Conservation (phyloP, 345 rosid species). For the Lumnitzera littorea region DNA sequence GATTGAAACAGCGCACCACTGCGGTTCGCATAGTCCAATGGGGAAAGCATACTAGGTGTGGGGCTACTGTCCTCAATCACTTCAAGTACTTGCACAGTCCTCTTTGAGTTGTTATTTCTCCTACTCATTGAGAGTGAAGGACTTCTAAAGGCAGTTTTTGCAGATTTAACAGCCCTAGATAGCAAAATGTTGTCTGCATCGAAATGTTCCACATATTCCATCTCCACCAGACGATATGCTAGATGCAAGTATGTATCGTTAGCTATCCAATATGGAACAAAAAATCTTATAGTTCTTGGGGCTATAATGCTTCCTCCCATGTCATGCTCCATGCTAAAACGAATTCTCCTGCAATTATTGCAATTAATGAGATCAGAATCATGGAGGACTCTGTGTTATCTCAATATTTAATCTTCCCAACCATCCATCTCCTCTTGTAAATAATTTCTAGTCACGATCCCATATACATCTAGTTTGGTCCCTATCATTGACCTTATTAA, state of each 20-base stretch:
- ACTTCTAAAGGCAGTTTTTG: conserved; percentile 44
- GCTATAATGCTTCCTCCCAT: conserved; percentile 82
- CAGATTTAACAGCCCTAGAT: conserved; percentile 70
- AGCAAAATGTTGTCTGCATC: conserved; percentile 51
- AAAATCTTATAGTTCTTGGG: conserved; percentile 80
- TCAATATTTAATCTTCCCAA: no score
- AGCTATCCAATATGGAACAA: conserved; percentile 93
- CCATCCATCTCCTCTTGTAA: no score
- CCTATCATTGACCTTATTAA: no score
- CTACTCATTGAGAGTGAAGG: conserved; percentile 49
- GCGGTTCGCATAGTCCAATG: conserved; percentile 76
- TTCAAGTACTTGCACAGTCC: conserved; percentile 73
- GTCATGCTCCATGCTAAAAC: conserved; percentile 88
- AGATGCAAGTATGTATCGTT: conserved; percentile 73
- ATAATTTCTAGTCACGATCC: no score
- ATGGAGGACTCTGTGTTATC: no score
- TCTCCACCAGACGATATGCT: conserved; percentile 80
- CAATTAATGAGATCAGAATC: conserved; percentile 5
- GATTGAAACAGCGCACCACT: conserved; percentile 63
- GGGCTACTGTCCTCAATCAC: conserved; percentile 82
- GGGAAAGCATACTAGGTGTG: conserved; percentile 93
- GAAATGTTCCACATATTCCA: conserved; percentile 59
- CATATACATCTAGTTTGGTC: no score
- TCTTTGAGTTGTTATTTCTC: conserved; percentile 36
- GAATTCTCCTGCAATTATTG: conserved; percentile 63